phyloP scores from a whole-genome alignment of 805 yeast species.

The Babjeviella inositovora region DNA sequence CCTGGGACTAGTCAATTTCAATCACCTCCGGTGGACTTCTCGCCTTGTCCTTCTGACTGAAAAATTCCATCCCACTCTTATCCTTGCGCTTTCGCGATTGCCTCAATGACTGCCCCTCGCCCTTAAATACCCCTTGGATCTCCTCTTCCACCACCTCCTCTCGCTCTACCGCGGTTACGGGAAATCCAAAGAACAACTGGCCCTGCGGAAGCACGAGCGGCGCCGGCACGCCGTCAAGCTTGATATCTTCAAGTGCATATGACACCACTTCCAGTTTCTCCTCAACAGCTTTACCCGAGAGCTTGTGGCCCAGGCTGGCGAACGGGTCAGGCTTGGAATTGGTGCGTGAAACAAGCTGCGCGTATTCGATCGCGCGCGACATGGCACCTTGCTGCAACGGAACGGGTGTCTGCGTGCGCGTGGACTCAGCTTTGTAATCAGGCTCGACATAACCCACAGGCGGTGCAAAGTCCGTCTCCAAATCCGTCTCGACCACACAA shows the following conservation, averaged over 20 bases:
- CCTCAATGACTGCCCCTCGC: conserved; percentile 66
- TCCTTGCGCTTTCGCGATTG: conserved; percentile 58
- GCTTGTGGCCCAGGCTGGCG: conserved; percentile 50
- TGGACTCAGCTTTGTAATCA: conserved; percentile 25
- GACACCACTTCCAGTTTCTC: conserved; percentile 5
- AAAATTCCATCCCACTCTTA: conserved; percentile 22
- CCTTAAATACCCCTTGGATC: conserved; percentile 21
- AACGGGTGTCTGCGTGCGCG: too few species aligned
- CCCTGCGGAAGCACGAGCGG: conserved; percentile 68
- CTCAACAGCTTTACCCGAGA: conserved; percentile 41
- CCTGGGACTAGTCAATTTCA: conserved; percentile 47
- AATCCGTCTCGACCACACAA: conserved; percentile 92
- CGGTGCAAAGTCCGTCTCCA: conserved; percentile 95
- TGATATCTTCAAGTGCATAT: conserved; percentile 23
- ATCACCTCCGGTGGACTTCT: conserved; percentile 70
- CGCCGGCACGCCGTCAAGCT: conserved; percentile 48
- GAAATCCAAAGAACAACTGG: conserved; percentile 87
- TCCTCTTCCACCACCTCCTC: conserved; percentile 11
- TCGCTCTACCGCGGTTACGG: conserved; percentile 33
- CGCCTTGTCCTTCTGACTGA: conserved; percentile 43
- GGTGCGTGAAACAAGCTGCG: too few species aligned
- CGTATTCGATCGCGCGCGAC: too few species aligned
- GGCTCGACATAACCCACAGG: conserved; percentile 98
- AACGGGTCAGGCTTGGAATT: too few species aligned
- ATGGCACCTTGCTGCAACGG: too few species aligned